Evolutionary conservation across 176 grass and related monocot species (phyloP), one percentile per base, ranked within the genome.

Genomic region (Phyllostachys edulis): DNA sequence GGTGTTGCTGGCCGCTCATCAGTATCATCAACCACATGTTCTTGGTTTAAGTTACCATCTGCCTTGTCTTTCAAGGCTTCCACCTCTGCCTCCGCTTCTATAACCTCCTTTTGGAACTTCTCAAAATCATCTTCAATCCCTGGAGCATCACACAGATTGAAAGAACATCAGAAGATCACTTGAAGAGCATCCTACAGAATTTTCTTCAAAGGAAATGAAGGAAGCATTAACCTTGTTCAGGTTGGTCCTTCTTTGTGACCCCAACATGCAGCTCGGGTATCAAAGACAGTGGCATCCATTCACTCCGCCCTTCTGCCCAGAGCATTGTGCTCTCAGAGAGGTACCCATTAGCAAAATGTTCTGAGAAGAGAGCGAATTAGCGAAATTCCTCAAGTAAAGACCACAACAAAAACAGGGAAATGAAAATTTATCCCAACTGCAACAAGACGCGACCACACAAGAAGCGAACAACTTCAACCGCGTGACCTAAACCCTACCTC

Each of bases 71-170:
- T 87, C 42, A 81, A 38, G n/a, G 67, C 84, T 50, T 90, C 71
- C 5, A 21, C 91, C 71, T 88, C 86, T 5, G 78, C 76, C 80
- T 92, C 93, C 2, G 78, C 88, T 76, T 94, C 89, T 55, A 39
- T 67, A 73, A 99, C 67, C 89, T 99, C 93, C 77, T 96, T 94
- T 59, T 92, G 91, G 82, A 92, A 99, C 83, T 85, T 99, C 54
- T 79, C 44, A 7, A 99, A 90, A 86, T 96, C 91, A 84, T 97
- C 94, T 39, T 88, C 87, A 55, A 70, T 78, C 64, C 68, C 91
- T 87, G 67, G 74, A n/a, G 67, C 56, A 90, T 27, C 7, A 84
- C 5, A 59, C 15, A 69, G 52, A 52, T 79, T 34, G 29, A 75
- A 80, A 63, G 5, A 85, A 81, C 3, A 4, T 74, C 59, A 79